A percentile compares a stretch with the other conserved stretches of the same genome.
phyloP scores from a whole-genome alignment of 1,139 yeast genomes.

The Candida sp. region DNA sequence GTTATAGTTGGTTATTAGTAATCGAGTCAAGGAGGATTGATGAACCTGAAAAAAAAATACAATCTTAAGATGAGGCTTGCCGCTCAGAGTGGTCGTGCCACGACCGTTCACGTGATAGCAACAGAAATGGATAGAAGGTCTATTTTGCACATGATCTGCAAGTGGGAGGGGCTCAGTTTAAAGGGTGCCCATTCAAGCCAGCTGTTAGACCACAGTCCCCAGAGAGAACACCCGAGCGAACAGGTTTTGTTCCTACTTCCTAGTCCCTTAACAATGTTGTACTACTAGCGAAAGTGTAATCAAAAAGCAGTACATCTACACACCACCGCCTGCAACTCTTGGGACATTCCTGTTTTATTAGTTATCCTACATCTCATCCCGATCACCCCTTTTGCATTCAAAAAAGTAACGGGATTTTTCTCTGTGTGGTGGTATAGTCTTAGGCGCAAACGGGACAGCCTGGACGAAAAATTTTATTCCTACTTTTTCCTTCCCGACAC shows the following conservation, averaged over 20 bases:
- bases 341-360: no score
- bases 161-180: background rate
- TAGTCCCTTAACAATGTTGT: no score
- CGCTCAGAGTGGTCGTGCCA: background rate
- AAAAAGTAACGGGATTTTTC: background rate
- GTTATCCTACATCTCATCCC: no score
- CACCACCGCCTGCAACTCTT: no score
- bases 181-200: no score
- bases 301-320: no score
- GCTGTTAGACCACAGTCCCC: no score
- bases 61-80: background rate
- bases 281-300: no score
- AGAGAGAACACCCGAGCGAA: no score
- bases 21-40: background rate
- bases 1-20: background rate
- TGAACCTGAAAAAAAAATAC: background rate
- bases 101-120: background rate
- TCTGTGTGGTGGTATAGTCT: background rate
- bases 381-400: background rate
- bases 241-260: no score
- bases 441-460: background rate
- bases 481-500: background rate
- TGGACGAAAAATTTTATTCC: background rate
- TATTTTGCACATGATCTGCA: background rate
- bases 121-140: background rate